Conservation (phyloP, 768 basidiomycete genomes). For the Psilocybe cyanescens region DNA sequence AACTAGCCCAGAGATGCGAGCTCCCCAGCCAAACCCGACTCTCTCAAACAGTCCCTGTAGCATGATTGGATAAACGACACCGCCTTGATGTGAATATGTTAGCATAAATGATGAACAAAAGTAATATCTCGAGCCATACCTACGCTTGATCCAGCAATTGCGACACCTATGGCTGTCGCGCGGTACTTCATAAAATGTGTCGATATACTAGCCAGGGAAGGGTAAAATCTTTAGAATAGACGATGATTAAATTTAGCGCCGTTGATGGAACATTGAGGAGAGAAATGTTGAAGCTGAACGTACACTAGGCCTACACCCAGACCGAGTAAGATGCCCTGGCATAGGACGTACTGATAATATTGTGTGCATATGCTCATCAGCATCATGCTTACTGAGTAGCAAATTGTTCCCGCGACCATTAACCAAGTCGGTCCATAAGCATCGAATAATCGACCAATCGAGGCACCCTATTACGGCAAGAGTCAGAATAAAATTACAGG, state of each 20-base stretch:
- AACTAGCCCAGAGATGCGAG: constrained; percentile 59
- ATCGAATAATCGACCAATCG: constrained; percentile 65
- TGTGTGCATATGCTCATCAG: constrained; percentile 59
- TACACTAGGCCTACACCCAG: constrained; percentile 68
- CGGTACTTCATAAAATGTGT: constrained; percentile 69
- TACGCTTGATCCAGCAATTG: constrained; percentile 68
- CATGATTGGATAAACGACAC: constrained; percentile 71
- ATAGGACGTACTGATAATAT: constrained; percentile 65
- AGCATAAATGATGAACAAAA: neutral
- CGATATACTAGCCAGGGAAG: constrained; percentile 65
- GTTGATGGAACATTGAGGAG: no score
- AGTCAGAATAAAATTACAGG: neutral
- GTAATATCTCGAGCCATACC: constrained; percentile 39
- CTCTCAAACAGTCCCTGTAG: constrained; percentile 56
- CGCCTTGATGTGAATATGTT: constrained; percentile 44
- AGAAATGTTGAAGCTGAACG: constrained; percentile 26
- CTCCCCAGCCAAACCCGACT: constrained; percentile 66
- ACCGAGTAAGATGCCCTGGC: constrained; percentile 69
- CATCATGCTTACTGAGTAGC: constrained; percentile 56
- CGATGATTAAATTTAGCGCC: neutral
- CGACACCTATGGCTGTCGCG: constrained; percentile 74
- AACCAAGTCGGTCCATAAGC: constrained; percentile 58
- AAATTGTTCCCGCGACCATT: constrained; percentile 52
- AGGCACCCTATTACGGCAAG: constrained; percentile 50
- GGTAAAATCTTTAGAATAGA: constrained; percentile 60